A percentile compares a stretch with the other conserved stretches of the same genome.
phyloP scores from a whole-genome alignment of 2,329 filamentous ascomycete species.

The Tolypocladium album region DNA sequence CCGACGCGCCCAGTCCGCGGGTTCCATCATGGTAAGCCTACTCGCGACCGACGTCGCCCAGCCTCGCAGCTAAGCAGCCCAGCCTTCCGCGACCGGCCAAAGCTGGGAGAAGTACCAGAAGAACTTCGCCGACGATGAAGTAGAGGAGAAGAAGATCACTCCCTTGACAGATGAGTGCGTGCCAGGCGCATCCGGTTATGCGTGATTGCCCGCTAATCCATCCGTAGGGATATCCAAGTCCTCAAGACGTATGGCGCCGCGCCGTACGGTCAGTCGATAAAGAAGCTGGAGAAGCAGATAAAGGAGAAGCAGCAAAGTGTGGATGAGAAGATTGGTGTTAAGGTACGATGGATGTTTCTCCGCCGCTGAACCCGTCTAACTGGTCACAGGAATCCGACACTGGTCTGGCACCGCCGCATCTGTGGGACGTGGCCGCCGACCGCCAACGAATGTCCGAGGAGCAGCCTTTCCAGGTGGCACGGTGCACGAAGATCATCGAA shows the following conservation, averaged over 20 bases:
- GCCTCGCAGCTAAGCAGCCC: constrained; percentile 11
- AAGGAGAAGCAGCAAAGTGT: constrained; percentile 98
- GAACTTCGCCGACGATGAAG: constrained; percentile 90
- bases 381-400: constrained; percentile 83
- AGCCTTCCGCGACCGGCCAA: constrained; percentile 89
- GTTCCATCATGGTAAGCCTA: constrained; percentile 30
- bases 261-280: constrained; percentile 84
- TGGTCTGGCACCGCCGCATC: constrained; percentile 91
- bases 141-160: constrained; percentile 99
- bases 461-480: constrained; percentile 91
- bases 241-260: constrained; percentile 98
- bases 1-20: constrained; percentile 14
- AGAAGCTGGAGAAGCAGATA: constrained; percentile 98
- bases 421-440: constrained; percentile 97
- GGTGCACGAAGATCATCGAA: constrained; percentile 98
- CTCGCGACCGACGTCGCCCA: constrained; percentile 2
- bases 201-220: constrained; percentile 11
- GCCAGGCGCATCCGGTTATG: neutral
- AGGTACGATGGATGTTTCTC: constrained; percentile 33
- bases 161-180: constrained; percentile 91
- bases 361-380: constrained; percentile 9
- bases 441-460: constrained; percentile 98
- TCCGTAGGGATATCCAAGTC: constrained; percentile 86
- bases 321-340: constrained; percentile 94
- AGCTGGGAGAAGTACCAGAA: constrained; percentile 99